Percentiles rank a stretch among this genome's conserved stretches.
Evolutionary conservation across 2,329 filamentous ascomycete species (phyloP).

Genomic region (Dothideomycetes sp.): DNA sequence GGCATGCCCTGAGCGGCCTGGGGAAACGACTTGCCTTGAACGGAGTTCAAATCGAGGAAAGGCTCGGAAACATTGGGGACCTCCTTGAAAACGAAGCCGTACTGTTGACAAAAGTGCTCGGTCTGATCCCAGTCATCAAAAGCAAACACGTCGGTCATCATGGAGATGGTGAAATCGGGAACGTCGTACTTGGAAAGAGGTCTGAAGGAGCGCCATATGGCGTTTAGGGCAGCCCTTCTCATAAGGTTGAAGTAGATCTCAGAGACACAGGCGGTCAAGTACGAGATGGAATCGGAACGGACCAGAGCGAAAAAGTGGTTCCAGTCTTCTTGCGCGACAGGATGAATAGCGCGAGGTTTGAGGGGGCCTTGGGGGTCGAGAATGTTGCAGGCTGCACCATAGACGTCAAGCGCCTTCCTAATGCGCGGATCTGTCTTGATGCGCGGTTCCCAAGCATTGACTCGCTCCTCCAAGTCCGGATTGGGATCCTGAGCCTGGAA

Average conservation of each 20-base stretch:
- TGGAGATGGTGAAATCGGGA: slow-evolving; percentile 45
- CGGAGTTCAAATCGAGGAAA: slow-evolving; percentile 43
- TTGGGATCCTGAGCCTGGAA: slow-evolving; percentile 39
- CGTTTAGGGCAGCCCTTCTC: slow-evolving; percentile 44
- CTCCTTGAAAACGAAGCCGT: slow-evolving; percentile 39
- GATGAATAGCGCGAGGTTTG: slow-evolving; percentile 35
- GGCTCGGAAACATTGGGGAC: slow-evolving; percentile 15
- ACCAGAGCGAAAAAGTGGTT: slow-evolving; percentile 47
- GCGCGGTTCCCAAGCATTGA: slow-evolving; percentile 43
- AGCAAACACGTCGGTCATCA: slow-evolving; percentile 40
- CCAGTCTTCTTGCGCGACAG: slow-evolving; percentile 48
- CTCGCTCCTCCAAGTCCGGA: slow-evolving; percentile 46
- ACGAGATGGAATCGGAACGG: slow-evolving; percentile 44
- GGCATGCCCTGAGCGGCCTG: slow-evolving; percentile 18
- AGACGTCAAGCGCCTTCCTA: slow-evolving; percentile 45
- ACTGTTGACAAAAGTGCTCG: slow-evolving; percentile 41
- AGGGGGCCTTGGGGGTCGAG: slow-evolving; percentile 41
- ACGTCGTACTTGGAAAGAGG: slow-evolving; percentile 29
- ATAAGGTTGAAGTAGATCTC: slow-evolving; percentile 52
- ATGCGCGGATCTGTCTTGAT: slow-evolving; percentile 42
- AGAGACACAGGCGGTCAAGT: slow-evolving; percentile 53
- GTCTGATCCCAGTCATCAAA: slow-evolving; percentile 47
- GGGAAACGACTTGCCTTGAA: slow-evolving; percentile 23
- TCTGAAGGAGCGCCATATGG: slow-evolving; percentile 41
- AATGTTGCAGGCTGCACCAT: slow-evolving; percentile 43